Evolutionary conservation across 2,329 filamentous ascomycete species (phyloP).

Genomic region (Fusarium sp.): DNA sequence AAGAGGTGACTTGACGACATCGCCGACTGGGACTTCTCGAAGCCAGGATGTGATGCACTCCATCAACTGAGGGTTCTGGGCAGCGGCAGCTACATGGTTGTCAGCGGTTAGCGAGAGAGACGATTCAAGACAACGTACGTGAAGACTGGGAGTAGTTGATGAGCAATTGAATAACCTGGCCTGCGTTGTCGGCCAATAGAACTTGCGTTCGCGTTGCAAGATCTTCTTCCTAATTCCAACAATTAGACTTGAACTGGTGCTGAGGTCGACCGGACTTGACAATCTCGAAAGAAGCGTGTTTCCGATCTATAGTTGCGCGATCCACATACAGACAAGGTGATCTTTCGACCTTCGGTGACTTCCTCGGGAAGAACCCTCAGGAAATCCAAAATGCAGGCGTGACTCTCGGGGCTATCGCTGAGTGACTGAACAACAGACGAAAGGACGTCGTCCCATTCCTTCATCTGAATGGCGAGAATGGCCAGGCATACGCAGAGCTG

Average conservation of each 20-base stretch:
- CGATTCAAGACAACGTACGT: constrained; percentile 64
- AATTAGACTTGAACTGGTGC: constrained; percentile 54
- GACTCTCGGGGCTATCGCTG: constrained; percentile 78
- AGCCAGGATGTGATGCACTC: constrained; percentile 98
- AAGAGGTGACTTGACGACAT: constrained; percentile 86
- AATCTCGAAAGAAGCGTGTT: constrained; percentile 50
- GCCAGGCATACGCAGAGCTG: constrained; percentile 96
- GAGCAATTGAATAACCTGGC: constrained; percentile 86
- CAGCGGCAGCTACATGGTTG: constrained; percentile 70
- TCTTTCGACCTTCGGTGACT: constrained; percentile 98
- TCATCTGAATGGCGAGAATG: constrained; percentile 96
- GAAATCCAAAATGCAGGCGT: constrained; percentile 93
- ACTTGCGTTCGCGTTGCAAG: constrained; percentile 86
- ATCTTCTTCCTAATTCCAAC: constrained; percentile 87
- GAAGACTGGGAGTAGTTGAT: constrained; percentile 94
- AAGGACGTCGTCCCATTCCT: constrained; percentile 93
- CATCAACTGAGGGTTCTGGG: constrained; percentile 88
- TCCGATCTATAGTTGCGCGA: constrained; percentile 62
- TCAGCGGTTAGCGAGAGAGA: constrained; percentile 29
- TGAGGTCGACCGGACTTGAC: constrained; percentile 53
- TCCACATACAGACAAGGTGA: constrained; percentile 97
- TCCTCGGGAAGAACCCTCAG: constrained; percentile 97
- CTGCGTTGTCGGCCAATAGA: constrained; percentile 89
- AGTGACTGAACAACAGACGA: constrained; percentile 82
- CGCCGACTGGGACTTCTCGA: constrained; percentile 85